phyloP scores from a whole-genome alignment of 805 yeast species.

The Dipodascus geniculatus region DNA sequence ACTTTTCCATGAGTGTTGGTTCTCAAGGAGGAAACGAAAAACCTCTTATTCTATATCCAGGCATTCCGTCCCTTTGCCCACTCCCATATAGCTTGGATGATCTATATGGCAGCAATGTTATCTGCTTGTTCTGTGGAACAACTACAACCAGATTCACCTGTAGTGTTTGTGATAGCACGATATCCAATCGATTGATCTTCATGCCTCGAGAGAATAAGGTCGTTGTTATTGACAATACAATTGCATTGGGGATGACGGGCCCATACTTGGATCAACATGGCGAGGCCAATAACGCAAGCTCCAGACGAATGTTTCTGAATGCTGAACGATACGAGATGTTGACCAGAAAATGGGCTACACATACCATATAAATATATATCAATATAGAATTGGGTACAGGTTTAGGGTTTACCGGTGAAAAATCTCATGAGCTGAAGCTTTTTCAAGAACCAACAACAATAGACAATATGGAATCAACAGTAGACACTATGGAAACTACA shows the following conservation, averaged over 20 bases:
- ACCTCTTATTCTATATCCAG: not conserved
- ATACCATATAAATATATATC: not conserved
- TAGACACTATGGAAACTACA: too few species aligned
- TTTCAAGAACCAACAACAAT: constrained; percentile 14
- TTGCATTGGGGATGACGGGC: constrained; percentile 35
- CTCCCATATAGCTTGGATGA: not conserved
- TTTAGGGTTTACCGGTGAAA: constrained; percentile 17
- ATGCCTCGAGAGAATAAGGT: not conserved
- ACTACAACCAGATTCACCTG: constrained; percentile 17
- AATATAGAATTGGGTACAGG: not conserved
- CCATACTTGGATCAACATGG: constrained; percentile 85
- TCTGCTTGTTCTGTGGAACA: constrained; percentile 74
- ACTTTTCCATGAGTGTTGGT: not conserved
- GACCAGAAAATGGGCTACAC: not conserved
- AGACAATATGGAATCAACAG: too few species aligned
- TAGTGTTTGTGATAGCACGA: not conserved
- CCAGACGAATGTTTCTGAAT: not conserved
- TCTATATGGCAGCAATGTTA: constrained; percentile 30
- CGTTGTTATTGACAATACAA: not conserved
- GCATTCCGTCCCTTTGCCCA: not conserved
- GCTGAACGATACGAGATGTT: not conserved
- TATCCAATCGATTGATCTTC: not conserved
- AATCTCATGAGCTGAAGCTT: too few species aligned
- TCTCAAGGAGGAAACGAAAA: not conserved
- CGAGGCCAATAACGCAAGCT: constrained; percentile 53